Evolutionary conservation across 176 grass and related monocot genomes (phyloP), one percentile per base, ranked within the genome.

Genomic region (Leersia perrieri): DNA sequence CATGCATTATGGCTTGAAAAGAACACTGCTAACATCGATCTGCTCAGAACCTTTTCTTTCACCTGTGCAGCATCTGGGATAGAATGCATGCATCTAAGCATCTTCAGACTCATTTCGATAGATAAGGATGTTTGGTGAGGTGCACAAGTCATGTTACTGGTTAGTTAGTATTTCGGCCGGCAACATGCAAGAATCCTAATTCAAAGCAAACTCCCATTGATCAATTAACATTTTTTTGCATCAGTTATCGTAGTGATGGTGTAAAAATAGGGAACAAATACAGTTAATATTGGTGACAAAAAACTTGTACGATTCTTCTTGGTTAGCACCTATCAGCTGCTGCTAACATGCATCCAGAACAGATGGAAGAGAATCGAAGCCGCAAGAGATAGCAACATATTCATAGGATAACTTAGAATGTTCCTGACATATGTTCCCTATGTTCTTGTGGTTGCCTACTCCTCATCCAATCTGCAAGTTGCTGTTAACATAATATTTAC

Each of bases 381-480:
- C 49, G 86, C 67, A 26, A 66, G 41, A 22, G 32, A 35, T n/a
- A 3, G 2, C 14, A 70, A 23, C 53, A 33, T 53, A 53, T n/a
- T 29, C 6, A 9, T 33, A 33, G 29, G 38, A 73, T 45, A 82
- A 45, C 32, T 60, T 26, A 44, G 18, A 70, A 76, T 45, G n/a
- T 69, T 11, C 70, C 25, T 51, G 16, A 23, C 11, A 58, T 53
- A 53, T 53, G 51, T 14, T 40, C 68, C 60, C 7, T 66, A 53
- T 51, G 36, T 2, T 31, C 7, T 34, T 60, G 34, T 60, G 33
- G 45, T 88, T 66, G 80, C 80, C 4, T 75, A 68, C 85, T 75
- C 77, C 45, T 75, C 63, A 69, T 18, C 18, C 68, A 36, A 60
- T 36, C 35, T 9, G 23, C 29, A 69, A 69, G 29, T 53, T 67